Conservation (phyloP, 371 early-diverging fungal genomes). For the Zancudomyces culisetae region DNA sequence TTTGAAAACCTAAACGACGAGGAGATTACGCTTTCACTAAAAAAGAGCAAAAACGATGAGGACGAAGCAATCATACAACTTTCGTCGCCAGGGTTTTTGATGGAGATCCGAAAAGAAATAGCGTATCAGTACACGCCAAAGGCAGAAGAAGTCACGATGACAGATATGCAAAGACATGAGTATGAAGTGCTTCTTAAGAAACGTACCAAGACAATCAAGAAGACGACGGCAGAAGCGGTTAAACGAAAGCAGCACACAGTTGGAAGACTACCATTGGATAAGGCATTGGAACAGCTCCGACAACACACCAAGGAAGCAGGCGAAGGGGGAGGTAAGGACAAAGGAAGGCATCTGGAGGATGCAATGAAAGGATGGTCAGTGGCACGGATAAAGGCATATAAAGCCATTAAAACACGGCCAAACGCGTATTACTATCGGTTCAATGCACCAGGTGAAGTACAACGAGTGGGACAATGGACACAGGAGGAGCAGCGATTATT, state of each 20-base stretch:
- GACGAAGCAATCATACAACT: conserved; percentile 55
- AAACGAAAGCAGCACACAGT: conserved; percentile 66
- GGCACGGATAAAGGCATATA: conserved; percentile 78
- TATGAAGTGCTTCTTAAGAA: conserved; percentile 65
- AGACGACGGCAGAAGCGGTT: conserved; percentile 50
- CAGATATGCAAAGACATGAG: conserved; percentile 52
- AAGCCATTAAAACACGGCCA: conserved; percentile 71
- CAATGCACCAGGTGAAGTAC: conserved; percentile 87
- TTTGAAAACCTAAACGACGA: conserved; percentile 54
- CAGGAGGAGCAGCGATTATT: conserved; percentile 64
- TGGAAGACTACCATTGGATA: conserved; percentile 67
- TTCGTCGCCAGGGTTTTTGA: conserved; percentile 45
- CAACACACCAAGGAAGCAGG: conserved; percentile 29
- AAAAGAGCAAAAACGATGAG: conserved; percentile 59
- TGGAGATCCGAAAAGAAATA: conserved; percentile 44
- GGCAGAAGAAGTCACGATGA: conserved; percentile 32
- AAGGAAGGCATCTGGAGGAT: conserved; percentile 41
- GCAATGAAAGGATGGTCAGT: conserved; percentile 89
- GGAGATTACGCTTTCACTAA: conserved; percentile 59
- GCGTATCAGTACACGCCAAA: conserved; percentile 34
- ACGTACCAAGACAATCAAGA: conserved; percentile 53
- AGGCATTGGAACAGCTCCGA: conserved; percentile 69
- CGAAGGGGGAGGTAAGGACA: conserved; percentile 3
- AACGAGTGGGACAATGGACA: conserved; percentile 76
- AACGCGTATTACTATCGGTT: conserved; percentile 91